Evolutionary conservation across 148 eudicot genomes (phyloP).

Genomic region (Vaccinium darrowii): DNA sequence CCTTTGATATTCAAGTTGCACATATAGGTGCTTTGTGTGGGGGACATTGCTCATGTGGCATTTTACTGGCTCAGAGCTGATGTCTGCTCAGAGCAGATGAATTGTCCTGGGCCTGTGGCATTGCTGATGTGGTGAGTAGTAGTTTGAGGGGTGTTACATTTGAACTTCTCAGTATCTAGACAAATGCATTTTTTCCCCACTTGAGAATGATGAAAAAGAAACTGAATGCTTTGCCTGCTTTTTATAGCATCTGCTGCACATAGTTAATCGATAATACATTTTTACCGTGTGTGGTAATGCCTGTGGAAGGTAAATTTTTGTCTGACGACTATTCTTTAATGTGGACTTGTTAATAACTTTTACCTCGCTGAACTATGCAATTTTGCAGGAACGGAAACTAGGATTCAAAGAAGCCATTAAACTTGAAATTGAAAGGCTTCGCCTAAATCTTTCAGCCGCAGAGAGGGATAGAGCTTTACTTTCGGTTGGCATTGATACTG

Average conservation of each 20-base stretch:
- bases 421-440: conserved; percentile 87
- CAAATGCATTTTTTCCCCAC: background rate
- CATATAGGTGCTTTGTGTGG: background rate
- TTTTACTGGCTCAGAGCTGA: background rate
- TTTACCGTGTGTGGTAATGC: background rate
- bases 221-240: background rate
- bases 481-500: conserved; percentile 85
- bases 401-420: conserved; percentile 84
- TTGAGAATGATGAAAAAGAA: background rate
- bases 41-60: background rate
- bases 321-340: background rate
- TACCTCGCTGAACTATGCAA: background rate
- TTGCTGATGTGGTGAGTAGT: background rate
- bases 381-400: conserved; percentile 61
- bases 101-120: background rate
- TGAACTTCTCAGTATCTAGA: background rate
- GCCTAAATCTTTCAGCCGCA: conserved; percentile 79
- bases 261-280: background rate
- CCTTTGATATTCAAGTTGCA: background rate
- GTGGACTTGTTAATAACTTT: background rate
- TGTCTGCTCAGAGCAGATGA: background rate
- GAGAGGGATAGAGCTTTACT: conserved; percentile 89
- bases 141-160: background rate
- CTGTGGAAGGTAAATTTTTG: background rate
- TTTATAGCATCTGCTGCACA: background rate